A percentile compares a stretch with the other conserved stretches of the same genome.
Evolutionary conservation across 2,329 filamentous ascomycete genomes (phyloP).

Genomic region (Emergomyces pasteurianus): DNA sequence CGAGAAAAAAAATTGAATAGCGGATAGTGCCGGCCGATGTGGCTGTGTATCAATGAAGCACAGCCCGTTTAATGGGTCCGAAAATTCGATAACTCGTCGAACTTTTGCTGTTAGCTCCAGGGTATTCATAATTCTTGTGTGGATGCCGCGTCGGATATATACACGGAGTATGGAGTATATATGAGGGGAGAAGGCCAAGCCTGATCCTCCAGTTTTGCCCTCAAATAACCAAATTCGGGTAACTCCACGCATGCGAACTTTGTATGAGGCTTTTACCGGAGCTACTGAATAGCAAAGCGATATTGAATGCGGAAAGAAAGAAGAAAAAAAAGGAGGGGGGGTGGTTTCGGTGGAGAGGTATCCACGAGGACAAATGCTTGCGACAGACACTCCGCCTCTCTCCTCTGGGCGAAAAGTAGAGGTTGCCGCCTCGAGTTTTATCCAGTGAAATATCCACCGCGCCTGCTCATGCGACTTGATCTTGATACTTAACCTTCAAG

Average conservation of each 20-base stretch:
- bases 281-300: background rate
- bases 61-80: background rate
- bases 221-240: background rate
- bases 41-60: background rate
- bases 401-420: too few species aligned
- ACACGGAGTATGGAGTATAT: too few species aligned
- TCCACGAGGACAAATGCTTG: background rate
- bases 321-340: too few species aligned
- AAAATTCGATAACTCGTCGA: background rate
- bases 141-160: too few species aligned
- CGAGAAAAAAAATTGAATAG: background rate
- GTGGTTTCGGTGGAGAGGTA: too few species aligned
- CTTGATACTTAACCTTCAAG: constrained; percentile 44
- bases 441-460: constrained; percentile 55
- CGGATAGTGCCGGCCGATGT: background rate
- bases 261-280: background rate
- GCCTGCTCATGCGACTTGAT: constrained; percentile 46
- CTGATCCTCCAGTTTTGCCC: background rate
- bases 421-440: constrained; percentile 58
- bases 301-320: background rate
- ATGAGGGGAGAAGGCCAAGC: background rate
- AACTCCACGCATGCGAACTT: background rate
- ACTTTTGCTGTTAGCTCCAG: background rate
- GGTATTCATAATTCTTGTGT: background rate
- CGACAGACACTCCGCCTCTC: too few species aligned